Conservation (phyloP, 352 stramenopile species). For the Pythium pectinolyticum region DNA sequence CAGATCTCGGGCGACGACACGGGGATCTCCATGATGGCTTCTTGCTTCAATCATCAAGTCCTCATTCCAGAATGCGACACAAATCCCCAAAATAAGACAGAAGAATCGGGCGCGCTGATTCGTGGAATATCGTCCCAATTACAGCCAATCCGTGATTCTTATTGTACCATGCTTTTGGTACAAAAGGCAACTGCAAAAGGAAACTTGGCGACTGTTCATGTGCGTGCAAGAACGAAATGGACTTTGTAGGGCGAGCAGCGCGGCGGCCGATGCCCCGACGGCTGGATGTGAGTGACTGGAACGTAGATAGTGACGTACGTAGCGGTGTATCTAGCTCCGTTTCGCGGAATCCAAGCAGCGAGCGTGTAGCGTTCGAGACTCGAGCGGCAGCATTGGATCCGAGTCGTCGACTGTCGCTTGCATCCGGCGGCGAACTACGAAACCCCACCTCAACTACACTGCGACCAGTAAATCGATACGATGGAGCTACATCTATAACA, state of each 20-base stretch:
- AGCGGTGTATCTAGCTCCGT: constrained; percentile 8
- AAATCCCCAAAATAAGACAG: constrained; percentile 22
- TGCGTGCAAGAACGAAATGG: constrained; percentile 15
- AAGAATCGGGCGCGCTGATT: neutral
- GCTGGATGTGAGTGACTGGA: constrained; percentile 49
- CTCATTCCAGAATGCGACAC: neutral
- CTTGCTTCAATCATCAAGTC: constrained; percentile 20
- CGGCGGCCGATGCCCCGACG: constrained; percentile 49
- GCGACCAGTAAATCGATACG: constrained; percentile 23
- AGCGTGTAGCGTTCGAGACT: neutral
- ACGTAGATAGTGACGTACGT: constrained; percentile 21
- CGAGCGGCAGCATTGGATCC: neutral
- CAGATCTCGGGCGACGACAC: constrained; percentile 11
- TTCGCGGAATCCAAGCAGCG: neutral
- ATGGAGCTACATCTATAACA: neutral
- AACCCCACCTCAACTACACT: neutral
- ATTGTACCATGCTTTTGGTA: constrained; percentile 11
- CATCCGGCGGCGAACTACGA: constrained; percentile 12
- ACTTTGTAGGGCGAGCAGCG: constrained; percentile 30
- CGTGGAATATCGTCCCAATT: neutral
- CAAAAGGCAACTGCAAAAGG: neutral
- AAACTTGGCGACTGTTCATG: constrained; percentile 19
- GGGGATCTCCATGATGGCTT: neutral
- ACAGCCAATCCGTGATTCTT: constrained; percentile 1
- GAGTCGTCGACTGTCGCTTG: neutral